Evolutionary conservation across 495 filamentous ascomycete species (phyloP), one percentile per base, ranked within the genome.

Genomic region (Penicillium desertorum): DNA sequence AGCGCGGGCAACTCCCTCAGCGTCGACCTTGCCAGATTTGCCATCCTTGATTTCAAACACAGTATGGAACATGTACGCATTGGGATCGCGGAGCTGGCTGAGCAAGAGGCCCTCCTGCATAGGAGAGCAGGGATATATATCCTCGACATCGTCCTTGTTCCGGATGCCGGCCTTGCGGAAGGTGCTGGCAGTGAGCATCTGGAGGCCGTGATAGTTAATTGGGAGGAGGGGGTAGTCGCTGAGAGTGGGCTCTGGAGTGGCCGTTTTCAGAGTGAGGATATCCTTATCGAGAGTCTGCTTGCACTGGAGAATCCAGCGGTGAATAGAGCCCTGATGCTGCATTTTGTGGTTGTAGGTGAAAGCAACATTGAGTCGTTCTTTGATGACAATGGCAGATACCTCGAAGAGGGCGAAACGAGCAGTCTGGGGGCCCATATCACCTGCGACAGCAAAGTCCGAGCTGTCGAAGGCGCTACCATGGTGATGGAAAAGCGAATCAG

Each of bases 91-190:
- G 14, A 81, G 73, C 36, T 89, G 85, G 52, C 83, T 86, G 51
- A 87, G 80, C 16, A 90, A 68, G 5, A 89, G 80, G 44, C 81
- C 85, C 57, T 88, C 81, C 58, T 90, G 87, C 37, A 84, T 82
- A 0, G 84, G 79, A 0, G 86, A 86, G 51, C 81, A 84, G 2
- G 86, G 86, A 49, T 87, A 88, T 30, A 82, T 76, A 34, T 85
- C 79, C 66, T 89, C 79, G 2, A 84, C 71, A 1, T 78, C 66
- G 22, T 65, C 65, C 54, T 73, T 68, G 58, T 51, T 64, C 1
- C 69, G 68, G 11, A 87, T 77, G 12, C 77, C 76, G 6, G 83
- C 71, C 23, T 73, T 69, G 7, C 76, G 69, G 19, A 88, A 69
- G 8, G 79, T 77, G 8, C 77, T 71, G 19, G 69, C 67, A 23